Conservation (phyloP, 257 asterid genomes). For the Paraleonurus japonicus region DNA sequence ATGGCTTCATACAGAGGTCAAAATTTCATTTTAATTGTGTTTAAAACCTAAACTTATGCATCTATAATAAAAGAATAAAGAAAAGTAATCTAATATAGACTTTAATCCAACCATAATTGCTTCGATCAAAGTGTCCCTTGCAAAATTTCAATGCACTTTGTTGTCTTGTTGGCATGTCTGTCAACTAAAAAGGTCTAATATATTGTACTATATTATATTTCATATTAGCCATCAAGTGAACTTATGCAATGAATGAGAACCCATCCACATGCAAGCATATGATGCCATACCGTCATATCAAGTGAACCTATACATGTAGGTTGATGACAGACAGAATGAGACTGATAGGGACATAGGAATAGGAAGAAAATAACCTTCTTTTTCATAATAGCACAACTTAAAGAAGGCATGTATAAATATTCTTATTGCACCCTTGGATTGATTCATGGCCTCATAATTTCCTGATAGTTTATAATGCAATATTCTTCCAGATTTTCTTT, state of each 20-base stretch:
- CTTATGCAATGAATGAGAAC: conserved; percentile 9
- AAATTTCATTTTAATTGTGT: background rate
- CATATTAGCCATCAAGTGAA: background rate
- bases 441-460: background rate
- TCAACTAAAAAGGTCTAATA: background rate
- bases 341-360: conserved; percentile 1
- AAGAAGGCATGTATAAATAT: background rate
- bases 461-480: conserved; percentile 11
- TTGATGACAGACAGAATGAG: background rate
- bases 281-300: background rate
- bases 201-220: background rate
- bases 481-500: conserved; percentile 3
- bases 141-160: background rate
- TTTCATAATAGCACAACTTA: background rate
- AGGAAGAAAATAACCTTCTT: background rate
- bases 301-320: background rate
- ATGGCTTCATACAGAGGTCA: background rate
- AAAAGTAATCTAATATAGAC: background rate
- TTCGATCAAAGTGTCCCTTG: background rate
- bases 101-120: background rate
- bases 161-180: conserved; percentile 2
- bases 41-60: background rate
- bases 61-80: background rate
- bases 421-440: background rate
- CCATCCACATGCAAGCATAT: background rate